Percentiles rank a stretch among this genome's conserved stretches.
Evolutionary conservation across 2,329 filamentous ascomycete genomes (phyloP).

Genomic region (Massarina eburnea): DNA sequence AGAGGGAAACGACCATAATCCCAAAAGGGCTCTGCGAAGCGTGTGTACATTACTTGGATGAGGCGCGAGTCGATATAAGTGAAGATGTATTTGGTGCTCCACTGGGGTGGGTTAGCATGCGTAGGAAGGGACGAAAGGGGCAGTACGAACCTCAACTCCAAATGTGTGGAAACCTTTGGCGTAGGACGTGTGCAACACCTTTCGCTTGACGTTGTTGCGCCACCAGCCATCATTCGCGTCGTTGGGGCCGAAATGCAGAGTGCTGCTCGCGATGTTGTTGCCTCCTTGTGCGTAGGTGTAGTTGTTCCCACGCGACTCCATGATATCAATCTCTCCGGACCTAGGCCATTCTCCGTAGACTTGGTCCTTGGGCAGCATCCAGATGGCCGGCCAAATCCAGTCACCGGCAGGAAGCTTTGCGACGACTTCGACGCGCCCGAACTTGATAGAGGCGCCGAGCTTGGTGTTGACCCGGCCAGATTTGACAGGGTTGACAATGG

Average conservation of each 20-base stretch:
- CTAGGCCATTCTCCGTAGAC: slow-evolving; percentile 76
- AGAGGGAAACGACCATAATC: slow-evolving; percentile 68
- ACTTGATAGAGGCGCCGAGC: slow-evolving; percentile 71
- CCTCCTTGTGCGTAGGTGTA: slow-evolving; percentile 74
- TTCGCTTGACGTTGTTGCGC: slow-evolving; percentile 77
- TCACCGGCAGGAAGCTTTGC: slow-evolving; percentile 76
- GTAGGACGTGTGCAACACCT: slow-evolving; percentile 75
- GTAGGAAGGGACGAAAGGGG: neutral
- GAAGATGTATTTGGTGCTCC: slow-evolving; percentile 86
- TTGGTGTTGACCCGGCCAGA: slow-evolving; percentile 79
- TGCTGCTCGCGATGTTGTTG: slow-evolving; percentile 77
- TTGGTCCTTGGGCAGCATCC: slow-evolving; percentile 76
- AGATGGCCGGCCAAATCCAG: slow-evolving; percentile 92
- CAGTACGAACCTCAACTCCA: slow-evolving; percentile 61
- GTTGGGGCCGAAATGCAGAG: slow-evolving; percentile 81
- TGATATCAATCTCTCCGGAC: slow-evolving; percentile 83
- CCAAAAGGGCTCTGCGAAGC: slow-evolving; percentile 69
- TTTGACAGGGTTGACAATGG: slow-evolving; percentile 74
- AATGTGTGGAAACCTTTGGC: slow-evolving; percentile 70
- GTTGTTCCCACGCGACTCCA: slow-evolving; percentile 81
- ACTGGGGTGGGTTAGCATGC: slow-evolving; percentile 41
- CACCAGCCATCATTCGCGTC: slow-evolving; percentile 75
- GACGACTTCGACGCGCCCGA: slow-evolving; percentile 77
- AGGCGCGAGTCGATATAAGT: slow-evolving; percentile 81
- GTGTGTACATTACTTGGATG: slow-evolving; percentile 77